Evolutionary conservation across 2,329 filamentous ascomycete species (phyloP), one percentile per base, ranked within the genome.

Genomic region (Colletotrichum plurivorum): DNA sequence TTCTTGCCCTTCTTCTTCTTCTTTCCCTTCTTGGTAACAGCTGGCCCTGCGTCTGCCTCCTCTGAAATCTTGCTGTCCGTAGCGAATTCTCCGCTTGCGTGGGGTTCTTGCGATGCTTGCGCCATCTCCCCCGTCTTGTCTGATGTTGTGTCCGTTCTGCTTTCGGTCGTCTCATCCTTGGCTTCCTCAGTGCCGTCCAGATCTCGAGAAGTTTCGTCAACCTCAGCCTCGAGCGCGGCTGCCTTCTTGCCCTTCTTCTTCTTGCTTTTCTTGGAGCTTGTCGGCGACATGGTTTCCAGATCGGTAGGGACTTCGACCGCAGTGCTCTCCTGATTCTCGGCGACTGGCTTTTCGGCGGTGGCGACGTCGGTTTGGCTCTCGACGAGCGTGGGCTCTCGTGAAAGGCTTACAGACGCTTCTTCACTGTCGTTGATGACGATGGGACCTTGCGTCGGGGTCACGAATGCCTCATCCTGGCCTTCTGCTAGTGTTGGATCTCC

Each of bases 1-100:
- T 70, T 70, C 46, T 68, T 70, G 63, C 57, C 76, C 74, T 84
- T 85, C 73, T 83, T 84, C 48, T 79, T 78, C 69, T 80, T 79
- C 60, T 78, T 79, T 55, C 78, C 76, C 76, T 76, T 73, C 72
- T 63, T 73, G 79, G 70, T 65, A 78, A 73, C 45, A 78, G 75
- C 41, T 79, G 76, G 60, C 25, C 70, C 65, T 53, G 61, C 20
- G 52, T 72, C 61, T 54, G 53, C 63, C 54, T 67, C 64, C 53
- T 63, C 70, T 52, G 64, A 57, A 52, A 59, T 39, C 41, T 71
- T 70, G 52, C 46, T 63, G 69, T 67, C 55, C 59, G 67, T 56
- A 48, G 67, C 52, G 56, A 65, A 59, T 62, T 70, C 61, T 57
- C 61, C 66, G 60, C 59, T 66, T 36, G 41, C 16, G 9, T 51